Base-by-base conservation (phyloP, 164 flowering plant species). In the Liquidambar formosana region DNA sequence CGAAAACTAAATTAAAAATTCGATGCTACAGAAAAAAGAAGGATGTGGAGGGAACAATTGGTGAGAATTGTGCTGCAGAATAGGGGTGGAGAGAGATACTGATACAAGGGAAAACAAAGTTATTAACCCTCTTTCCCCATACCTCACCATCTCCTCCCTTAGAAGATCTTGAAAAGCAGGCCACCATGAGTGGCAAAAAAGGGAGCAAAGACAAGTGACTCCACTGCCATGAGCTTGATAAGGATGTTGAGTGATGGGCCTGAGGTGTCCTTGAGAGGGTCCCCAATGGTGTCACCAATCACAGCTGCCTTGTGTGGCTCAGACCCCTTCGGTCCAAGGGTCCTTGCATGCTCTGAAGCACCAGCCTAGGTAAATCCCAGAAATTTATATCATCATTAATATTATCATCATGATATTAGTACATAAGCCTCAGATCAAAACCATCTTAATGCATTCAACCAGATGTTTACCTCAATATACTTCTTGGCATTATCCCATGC, bases 401-500 rank as follows among this genome's bases (percentile, higher is more conserved):
- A n/a, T n/a, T 43, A 28, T 63, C 48, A 38, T 66, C 6, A 22
- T 38, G 51, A 14, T 19, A 23, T 23, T 54, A 12, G 21, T 33
- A 21, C 26, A 38, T 14, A 14, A 21, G 18, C 16, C n/a, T 28
- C 9, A 41, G n/a, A 33, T 14, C 21, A 28, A 65, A 41, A 43
- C 9, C 27, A 38, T 1, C 60, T 28, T 41, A 11, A 52, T 8
- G 18, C 8, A 10, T 22, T 3, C 18, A 41, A 18, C 10, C 1
- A 19, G 33, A 38, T 19, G 15, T 13, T 53, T 79, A 85, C 90
- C 89, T 86, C 93, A 38, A 88, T 86, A 54, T 88, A 88, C 76
- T 88, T 88, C 83, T 88, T 88, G 67, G 93, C 93, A 75, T 88
- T 88, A 58, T 86, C 93, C 93, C 93, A 88, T 28, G 90, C 92